Conservation (phyloP, 495 filamentous ascomycete species). For the Penicillium parvum region DNA sequence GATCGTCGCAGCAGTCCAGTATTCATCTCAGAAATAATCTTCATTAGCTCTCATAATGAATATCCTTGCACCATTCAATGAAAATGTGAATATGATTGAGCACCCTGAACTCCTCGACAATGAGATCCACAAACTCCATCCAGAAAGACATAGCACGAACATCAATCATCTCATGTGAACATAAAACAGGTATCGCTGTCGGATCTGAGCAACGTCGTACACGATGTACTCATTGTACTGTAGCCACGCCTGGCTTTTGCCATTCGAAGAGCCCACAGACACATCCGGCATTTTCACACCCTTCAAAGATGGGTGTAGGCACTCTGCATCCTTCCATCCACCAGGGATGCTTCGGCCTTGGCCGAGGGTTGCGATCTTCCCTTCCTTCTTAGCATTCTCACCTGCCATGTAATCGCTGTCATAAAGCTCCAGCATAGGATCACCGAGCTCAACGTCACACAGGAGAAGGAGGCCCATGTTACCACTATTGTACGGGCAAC, state of each 20-base stretch:
- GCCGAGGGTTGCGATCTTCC: constrained; percentile 64
- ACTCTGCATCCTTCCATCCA: constrained; percentile 71
- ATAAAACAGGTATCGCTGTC: constrained; percentile 71
- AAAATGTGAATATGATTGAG: too few relatives aligned
- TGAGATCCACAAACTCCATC: neutral
- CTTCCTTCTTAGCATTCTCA: constrained; percentile 52
- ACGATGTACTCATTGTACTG: constrained; percentile 58
- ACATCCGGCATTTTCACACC: constrained; percentile 60
- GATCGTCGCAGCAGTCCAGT: too few relatives aligned
- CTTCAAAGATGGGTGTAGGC: constrained; percentile 54
- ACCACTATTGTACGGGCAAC: constrained; percentile 50
- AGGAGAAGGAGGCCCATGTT: constrained; percentile 63
- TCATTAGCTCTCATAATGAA: too few relatives aligned
- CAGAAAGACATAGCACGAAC: neutral
- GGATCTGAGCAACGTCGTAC: constrained; percentile 75
- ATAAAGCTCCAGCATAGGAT: constrained; percentile 59
- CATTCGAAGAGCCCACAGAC: neutral
- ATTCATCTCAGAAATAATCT: too few relatives aligned
- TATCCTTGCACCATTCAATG: too few relatives aligned
- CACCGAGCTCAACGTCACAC: constrained; percentile 74
- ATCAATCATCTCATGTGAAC: constrained; percentile 36
- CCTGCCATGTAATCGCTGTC: constrained; percentile 55
- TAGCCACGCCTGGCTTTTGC: neutral
- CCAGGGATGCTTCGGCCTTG: constrained; percentile 55
- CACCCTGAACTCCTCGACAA: neutral